Base-by-base conservation (phyloP, 2,329 filamentous ascomycete genomes). In the Leptographium lundbergii region DNA sequence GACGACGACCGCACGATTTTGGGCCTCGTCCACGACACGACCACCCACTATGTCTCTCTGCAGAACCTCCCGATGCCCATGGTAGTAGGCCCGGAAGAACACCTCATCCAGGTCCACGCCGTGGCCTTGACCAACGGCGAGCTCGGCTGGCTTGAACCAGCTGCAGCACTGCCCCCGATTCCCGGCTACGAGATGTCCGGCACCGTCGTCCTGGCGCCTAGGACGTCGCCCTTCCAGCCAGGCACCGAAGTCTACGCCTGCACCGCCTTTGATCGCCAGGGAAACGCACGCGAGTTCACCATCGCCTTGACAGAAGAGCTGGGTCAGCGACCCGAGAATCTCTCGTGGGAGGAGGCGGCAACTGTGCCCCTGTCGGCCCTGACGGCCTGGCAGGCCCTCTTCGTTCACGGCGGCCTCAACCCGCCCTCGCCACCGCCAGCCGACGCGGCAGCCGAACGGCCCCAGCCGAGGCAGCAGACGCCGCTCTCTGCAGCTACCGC, bases 151-250 rank as follows among this genome's bases (percentile, higher is more conserved):
- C 36, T 60, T 4, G 54, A 42, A n/a, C 61, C 59, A n/a, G 54
- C 57, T 54, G 6, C 56, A 25, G 19, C 52, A 9, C 6, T 19
- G 5, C 52, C 55, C 27, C 59, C 63, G 24, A 62, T 66, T 13
- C 66, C 67, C 1, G 67, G 69, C 32, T 68, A 68, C 61, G 70
- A 70, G 60, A 61, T 70, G 51, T 60, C 67, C 1, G 70, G 69
- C 11, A 65, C 64, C 3, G 67, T 71, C 1, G 60, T 66, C 9
- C 57, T 61, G 19, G 62, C 69, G 3, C 63, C 67, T 1, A n/a
- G 53, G 0, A 50, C 58, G 32, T 69, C 68, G 3, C 64, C 63
- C 10, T 68, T 69, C 55, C 62, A 61, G 27, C 61, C 64, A 3
- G 69, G 69, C 32, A 63, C 65, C 10, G 64, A 67, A 48, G 65